phyloP scores from a whole-genome alignment of 1,284 basidiomycete genomes.

The Puccinia triticina region DNA sequence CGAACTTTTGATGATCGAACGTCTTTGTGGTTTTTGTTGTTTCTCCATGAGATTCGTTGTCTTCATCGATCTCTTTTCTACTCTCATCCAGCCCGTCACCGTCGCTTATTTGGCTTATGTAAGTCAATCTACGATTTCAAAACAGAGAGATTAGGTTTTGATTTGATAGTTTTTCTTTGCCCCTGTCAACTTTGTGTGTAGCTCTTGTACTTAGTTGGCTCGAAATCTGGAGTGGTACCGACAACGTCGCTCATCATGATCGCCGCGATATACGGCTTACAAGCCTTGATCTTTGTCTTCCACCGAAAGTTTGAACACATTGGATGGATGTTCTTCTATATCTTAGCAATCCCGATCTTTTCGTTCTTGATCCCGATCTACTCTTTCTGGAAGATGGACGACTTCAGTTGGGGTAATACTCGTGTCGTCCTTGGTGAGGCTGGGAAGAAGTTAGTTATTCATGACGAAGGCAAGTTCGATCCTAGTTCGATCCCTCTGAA shows the following conservation, averaged over 20 bases:
- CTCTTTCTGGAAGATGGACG: slow-evolving; percentile 98
- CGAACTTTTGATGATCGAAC: slow-evolving; percentile 71
- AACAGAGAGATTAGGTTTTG: background rate
- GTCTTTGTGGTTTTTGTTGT: slow-evolving; percentile 63
- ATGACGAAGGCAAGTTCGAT: slow-evolving; percentile 96
- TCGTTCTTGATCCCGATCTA: slow-evolving; percentile 92
- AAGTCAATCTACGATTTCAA: slow-evolving; percentile 61
- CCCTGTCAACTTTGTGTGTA: slow-evolving; percentile 12
- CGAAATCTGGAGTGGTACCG: slow-evolving; percentile 56
- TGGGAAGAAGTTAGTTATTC: slow-evolving; percentile 91
- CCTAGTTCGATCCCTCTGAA: slow-evolving; percentile 87
- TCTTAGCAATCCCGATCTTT: slow-evolving; percentile 88
- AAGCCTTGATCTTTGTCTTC: slow-evolving; percentile 60
- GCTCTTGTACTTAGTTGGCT: slow-evolving; percentile 55
- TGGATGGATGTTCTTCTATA: slow-evolving; percentile 94
- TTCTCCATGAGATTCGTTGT: slow-evolving; percentile 99
- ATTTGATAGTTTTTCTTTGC: background rate
- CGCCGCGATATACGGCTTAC: slow-evolving; percentile 81
- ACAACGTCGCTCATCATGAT: slow-evolving; percentile 83
- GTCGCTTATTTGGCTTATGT: slow-evolving; percentile 77
- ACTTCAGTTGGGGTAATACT: slow-evolving; percentile 72
- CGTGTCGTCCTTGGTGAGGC: slow-evolving; percentile 90
- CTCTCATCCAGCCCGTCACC: slow-evolving; percentile 84
- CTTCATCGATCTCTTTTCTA: slow-evolving; percentile 81
- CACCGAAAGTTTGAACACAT: slow-evolving; percentile 59